Percentiles rank a stretch among this genome's conserved stretches.
phyloP scores from a whole-genome alignment of 805 yeast genomes.

The Candida chilensis region DNA sequence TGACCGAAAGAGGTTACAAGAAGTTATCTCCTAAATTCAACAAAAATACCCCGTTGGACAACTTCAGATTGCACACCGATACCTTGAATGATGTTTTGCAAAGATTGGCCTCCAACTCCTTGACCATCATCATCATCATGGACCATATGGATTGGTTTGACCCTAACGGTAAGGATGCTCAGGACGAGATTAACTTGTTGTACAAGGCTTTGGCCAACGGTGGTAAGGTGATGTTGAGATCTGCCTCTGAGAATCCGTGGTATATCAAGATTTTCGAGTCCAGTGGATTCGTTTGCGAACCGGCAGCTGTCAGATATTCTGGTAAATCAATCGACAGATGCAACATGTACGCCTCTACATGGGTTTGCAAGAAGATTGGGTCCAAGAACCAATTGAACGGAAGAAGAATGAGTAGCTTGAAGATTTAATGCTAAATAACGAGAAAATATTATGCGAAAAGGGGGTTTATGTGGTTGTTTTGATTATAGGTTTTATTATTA shows the following conservation, averaged over 20 bases:
- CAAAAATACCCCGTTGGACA: constrained; percentile 45
- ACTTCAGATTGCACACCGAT: constrained; percentile 73
- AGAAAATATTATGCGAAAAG: too few species aligned
- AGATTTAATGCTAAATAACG: constrained; percentile 12
- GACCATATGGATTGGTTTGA: constrained; percentile 93
- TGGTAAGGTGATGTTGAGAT: constrained; percentile 70
- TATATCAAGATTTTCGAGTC: constrained; percentile 60
- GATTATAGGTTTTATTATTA: too few species aligned
- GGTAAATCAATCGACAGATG: constrained; percentile 69
- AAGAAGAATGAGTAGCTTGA: constrained; percentile 42
- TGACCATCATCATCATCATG: constrained; percentile 77
- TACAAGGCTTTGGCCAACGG: constrained; percentile 51
- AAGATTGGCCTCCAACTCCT: constrained; percentile 49
- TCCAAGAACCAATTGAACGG: constrained; percentile 7
- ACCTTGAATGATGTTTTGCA: constrained; percentile 67
- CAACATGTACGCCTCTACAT: constrained; percentile 84
- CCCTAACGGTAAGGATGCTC: constrained; percentile 53
- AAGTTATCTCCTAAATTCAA: constrained; percentile 27
- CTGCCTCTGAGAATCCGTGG: constrained; percentile 74
- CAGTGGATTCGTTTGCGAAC: constrained; percentile 56
- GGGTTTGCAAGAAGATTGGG: constrained; percentile 61
- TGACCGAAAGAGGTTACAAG: constrained; percentile 49
- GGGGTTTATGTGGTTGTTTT: too few species aligned
- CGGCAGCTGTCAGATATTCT: constrained; percentile 59
- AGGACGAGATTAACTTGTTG: constrained; percentile 56